A percentile compares a stretch with the other conserved stretches of the same genome.
Evolutionary conservation across 257 asterid species (phyloP).

Genomic region (Solanum pimpinellifolium): DNA sequence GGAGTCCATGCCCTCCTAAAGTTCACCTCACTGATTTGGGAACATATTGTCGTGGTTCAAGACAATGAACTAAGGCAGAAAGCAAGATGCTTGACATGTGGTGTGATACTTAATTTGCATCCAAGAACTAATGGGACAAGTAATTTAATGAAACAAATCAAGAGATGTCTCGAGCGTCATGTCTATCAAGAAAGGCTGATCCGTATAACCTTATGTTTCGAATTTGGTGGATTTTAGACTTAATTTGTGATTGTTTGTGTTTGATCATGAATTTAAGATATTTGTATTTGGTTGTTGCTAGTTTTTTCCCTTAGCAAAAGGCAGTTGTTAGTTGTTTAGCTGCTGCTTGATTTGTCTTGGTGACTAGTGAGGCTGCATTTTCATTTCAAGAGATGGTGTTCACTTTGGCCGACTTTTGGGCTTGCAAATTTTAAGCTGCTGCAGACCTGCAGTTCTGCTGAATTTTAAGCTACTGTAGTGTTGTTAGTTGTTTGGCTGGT

Average conservation of each 20-base stretch:
- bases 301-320: neutral
- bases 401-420: neutral
- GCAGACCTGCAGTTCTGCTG: neutral
- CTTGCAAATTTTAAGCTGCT: neutral
- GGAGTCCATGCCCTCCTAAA: neutral
- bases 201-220: neutral
- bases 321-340: neutral
- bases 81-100: neutral
- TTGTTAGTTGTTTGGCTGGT: neutral
- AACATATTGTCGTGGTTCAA: neutral
- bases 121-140: neutral
- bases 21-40: neutral
- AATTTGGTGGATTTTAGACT: neutral
- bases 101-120: neutral
- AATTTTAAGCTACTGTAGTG: neutral
- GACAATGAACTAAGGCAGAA: neutral
- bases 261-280: neutral
- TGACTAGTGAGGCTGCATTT: neutral
- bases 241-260: neutral
- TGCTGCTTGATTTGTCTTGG: neutral
- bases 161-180: neutral
- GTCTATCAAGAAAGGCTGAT: neutral
- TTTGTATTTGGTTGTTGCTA: neutral
- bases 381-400: neutral
- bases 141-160: neutral